Percentiles rank a stretch among this genome's conserved stretches.
Evolutionary conservation across 2,329 filamentous ascomycete species (phyloP).

Genomic region (Fusarium pininemorale): DNA sequence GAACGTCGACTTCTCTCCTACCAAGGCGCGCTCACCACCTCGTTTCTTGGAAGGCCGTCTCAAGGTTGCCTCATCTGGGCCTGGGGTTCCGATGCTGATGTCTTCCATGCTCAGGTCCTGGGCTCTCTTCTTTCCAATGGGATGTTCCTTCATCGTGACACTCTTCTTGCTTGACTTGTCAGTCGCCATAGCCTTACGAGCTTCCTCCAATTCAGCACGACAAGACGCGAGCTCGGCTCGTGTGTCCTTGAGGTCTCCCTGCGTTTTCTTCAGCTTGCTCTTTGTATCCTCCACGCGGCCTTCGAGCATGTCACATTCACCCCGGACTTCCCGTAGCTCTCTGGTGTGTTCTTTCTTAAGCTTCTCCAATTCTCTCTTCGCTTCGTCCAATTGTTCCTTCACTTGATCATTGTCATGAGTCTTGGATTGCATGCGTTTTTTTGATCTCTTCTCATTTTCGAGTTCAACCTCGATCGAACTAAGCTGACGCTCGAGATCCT

Average conservation of each 20-base stretch:
- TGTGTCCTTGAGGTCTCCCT: slow-evolving; percentile 76
- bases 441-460: slow-evolving; percentile 73
- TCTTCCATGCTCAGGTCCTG: slow-evolving; percentile 58
- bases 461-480: slow-evolving; percentile 81
- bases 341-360: slow-evolving; percentile 59
- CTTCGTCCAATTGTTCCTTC: slow-evolving; percentile 48
- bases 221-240: slow-evolving; percentile 52
- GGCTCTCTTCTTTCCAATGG: slow-evolving; percentile 56
- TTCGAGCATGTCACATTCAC: slow-evolving; percentile 71
- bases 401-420: slow-evolving; percentile 54
- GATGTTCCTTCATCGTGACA: slow-evolving; percentile 42
- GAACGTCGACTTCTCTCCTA: slow-evolving; percentile 90
- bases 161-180: slow-evolving; percentile 38
- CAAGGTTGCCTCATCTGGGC: slow-evolving; percentile 53
- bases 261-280: slow-evolving; percentile 72
- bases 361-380: slow-evolving; percentile 58
- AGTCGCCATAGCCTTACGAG: slow-evolving; percentile 23
- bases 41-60: slow-evolving; percentile 64
- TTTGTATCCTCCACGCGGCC: slow-evolving; percentile 69
- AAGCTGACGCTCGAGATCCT: slow-evolving; percentile 80
- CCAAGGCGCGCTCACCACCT: slow-evolving; percentile 58
- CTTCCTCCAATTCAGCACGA: slow-evolving; percentile 53
- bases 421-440: slow-evolving; percentile 44
- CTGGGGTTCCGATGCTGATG: slow-evolving; percentile 57
- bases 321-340: slow-evolving; percentile 67